Base-by-base conservation (phyloP, 140 eudicot species). In the Cichorium intybus region DNA sequence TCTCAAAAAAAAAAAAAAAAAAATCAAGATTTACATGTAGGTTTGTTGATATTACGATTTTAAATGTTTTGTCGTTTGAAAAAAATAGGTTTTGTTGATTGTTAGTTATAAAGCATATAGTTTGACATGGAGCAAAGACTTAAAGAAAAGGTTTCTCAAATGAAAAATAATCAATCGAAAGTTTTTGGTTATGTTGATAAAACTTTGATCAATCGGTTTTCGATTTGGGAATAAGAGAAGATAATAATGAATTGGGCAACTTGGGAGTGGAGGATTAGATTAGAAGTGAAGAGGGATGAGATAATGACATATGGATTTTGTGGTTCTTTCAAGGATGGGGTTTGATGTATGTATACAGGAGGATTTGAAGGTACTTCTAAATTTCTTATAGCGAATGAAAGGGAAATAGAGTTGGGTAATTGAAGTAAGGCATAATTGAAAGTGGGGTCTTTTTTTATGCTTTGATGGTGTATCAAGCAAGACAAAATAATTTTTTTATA, bases 391-490 rank as follows among this genome's bases (percentile, higher is more conserved):
- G 51, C 9, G 28, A 52, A 47, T 28, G 65, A 64, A 62, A 79
- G 56, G 80, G 53, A 62, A 21, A 6, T 52, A 65, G 50, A 17
- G 26, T 22, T 61, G 71, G 16, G 15, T n/a, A 57, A 34, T 53
- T 60, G 35, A 80, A 80, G 85, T 55, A 80, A 80, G 41, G 76
- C 34, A 75, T 75, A 51, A 52, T 27, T 39, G 11, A 16, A 35
- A 56, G 57, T 50, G 43, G 61, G 73, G 69, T 73, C 65, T 71
- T 41, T 58, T 9, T 12, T 0, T 66, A 28, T 74, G 49, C 74
- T 74, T 66, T 74, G 69, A 57, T 49, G 69, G 35, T 58, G 41
- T 35, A 18, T 39, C 56, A 72, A 72, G 71, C 56, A 59, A 58
- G 41, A 47, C 15, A 3, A 55, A 15, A 52, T n/a, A n/a, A n/a